Evolutionary conservation across 495 filamentous ascomycete genomes (phyloP).

Genomic region (Saxophila tyrrhenica): DNA sequence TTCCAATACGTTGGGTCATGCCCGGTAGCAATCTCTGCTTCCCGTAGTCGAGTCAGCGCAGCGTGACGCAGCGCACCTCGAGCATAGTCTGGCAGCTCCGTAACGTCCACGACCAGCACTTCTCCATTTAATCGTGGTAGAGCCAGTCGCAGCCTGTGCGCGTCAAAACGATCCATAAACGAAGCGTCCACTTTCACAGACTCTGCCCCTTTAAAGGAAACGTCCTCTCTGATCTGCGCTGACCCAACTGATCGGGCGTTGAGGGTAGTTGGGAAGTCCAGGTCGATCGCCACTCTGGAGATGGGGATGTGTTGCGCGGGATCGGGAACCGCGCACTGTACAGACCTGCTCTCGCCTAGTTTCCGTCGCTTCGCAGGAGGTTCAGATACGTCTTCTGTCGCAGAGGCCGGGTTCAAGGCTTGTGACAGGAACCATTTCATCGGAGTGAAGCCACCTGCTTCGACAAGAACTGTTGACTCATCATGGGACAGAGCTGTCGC

Average conservation of each 20-base stretch:
- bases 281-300: constrained; percentile 9
- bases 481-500: constrained; percentile 6
- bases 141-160: neutral
- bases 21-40: neutral
- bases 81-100: neutral
- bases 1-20: neutral
- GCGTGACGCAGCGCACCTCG: neutral
- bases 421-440: constrained; percentile 13
- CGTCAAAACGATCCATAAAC: constrained; percentile 1
- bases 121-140: neutral
- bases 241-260: neutral
- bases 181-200: neutral
- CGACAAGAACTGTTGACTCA: constrained; percentile 9
- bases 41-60: constrained; percentile 4
- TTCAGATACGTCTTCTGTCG: neutral
- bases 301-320: constrained; percentile 2
- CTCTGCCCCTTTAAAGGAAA: constrained; percentile 10
- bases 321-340: neutral
- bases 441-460: constrained; percentile 14
- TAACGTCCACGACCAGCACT: constrained; percentile 4
- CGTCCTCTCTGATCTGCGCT: constrained; percentile 1
- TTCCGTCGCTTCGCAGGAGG: constrained; percentile 9
- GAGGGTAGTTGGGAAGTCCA: constrained; percentile 11
- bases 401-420: neutral
- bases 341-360: neutral